Conservation (phyloP, 192 early-diverging fungal genomes). For the Linnemannia hyalina region DNA sequence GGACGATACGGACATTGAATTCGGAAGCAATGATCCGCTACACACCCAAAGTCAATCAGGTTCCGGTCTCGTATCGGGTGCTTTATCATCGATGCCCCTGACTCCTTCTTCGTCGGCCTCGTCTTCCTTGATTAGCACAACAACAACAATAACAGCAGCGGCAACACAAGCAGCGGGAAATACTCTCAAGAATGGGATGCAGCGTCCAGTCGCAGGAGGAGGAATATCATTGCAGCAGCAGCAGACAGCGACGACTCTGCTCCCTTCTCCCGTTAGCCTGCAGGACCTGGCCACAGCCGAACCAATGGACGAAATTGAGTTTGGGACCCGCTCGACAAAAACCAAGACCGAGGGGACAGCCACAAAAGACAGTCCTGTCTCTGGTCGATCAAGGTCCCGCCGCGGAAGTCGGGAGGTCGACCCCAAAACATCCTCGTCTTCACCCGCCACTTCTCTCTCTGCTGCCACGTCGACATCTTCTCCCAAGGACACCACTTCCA, state of each 20-base stretch:
- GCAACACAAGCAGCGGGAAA: background rate
- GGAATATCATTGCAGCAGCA: background rate
- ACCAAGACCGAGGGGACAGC: constrained; percentile 18
- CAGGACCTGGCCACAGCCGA: constrained; percentile 29
- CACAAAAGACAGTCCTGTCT: constrained; percentile 37
- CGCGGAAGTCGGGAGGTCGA: constrained; percentile 50
- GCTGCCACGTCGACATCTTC: background rate
- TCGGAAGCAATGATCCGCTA: constrained; percentile 7
- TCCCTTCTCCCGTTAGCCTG: constrained; percentile 37
- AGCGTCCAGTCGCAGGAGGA: constrained; percentile 7
- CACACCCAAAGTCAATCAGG: constrained; percentile 4
- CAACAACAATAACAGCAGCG: background rate
- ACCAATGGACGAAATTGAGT: constrained; percentile 45
- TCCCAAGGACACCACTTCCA: background rate
- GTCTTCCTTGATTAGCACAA: background rate
- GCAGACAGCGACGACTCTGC: background rate
- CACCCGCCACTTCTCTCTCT: background rate
- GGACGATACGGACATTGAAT: constrained; percentile 23
- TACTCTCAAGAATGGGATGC: constrained; percentile 40
- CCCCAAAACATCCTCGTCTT: background rate
- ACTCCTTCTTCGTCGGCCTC: background rate
- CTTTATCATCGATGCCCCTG: background rate
- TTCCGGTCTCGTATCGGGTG: background rate
- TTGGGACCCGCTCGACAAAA: constrained; percentile 40
- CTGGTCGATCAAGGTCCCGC: constrained; percentile 32